These are phyloP conservation scores for Penicillium cataractarum DNA, from an alignment of 495 filamentous ascomycete species.

Conservation along the genomic window DNA sequence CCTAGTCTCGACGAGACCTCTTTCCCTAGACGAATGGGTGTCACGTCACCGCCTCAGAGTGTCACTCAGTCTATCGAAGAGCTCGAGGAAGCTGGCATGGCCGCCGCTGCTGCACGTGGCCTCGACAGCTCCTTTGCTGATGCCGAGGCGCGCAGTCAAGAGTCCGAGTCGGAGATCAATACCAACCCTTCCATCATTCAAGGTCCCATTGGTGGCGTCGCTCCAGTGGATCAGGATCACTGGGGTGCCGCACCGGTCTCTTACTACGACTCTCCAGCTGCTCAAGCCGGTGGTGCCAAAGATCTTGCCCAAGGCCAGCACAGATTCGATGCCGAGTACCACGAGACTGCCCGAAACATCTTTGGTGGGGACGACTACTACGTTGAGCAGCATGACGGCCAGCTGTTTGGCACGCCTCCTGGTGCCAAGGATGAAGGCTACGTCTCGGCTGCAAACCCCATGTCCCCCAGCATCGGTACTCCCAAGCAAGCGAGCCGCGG, in stretches of 20 bases:
- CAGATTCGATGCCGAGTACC: constrained; percentile 43
- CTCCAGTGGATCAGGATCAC: constrained; percentile 51
- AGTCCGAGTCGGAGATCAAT: constrained; percentile 65
- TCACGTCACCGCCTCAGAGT: constrained; percentile 76
- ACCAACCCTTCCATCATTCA: constrained; percentile 80
- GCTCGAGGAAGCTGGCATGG: constrained; percentile 55
- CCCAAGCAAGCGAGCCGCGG: constrained; percentile 65
- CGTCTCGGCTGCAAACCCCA: constrained; percentile 78
- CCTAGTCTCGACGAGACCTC: constrained; percentile 47
- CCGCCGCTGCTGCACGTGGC: constrained; percentile 65
- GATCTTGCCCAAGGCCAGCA: constrained; percentile 32
- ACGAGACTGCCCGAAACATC: constrained; percentile 42
- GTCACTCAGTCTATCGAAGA: constrained; percentile 66
- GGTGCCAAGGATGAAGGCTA: constrained; percentile 82
- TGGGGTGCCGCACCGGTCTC: constrained; percentile 53
- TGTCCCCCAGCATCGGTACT: constrained; percentile 57
- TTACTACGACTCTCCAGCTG: constrained; percentile 48
- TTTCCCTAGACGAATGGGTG: constrained; percentile 50
- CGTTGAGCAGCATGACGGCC: constrained; percentile 36
- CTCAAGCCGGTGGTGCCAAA: constrained; percentile 39
- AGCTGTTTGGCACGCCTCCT: constrained; percentile 47
- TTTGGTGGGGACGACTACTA: constrained; percentile 44
- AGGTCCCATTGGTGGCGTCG: constrained; percentile 62
- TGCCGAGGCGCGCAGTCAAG: constrained; percentile 54
- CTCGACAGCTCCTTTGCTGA: constrained; percentile 58